Base-by-base conservation (phyloP, 208 protist species). In the Acanthamoeba lenticulata region DNA sequence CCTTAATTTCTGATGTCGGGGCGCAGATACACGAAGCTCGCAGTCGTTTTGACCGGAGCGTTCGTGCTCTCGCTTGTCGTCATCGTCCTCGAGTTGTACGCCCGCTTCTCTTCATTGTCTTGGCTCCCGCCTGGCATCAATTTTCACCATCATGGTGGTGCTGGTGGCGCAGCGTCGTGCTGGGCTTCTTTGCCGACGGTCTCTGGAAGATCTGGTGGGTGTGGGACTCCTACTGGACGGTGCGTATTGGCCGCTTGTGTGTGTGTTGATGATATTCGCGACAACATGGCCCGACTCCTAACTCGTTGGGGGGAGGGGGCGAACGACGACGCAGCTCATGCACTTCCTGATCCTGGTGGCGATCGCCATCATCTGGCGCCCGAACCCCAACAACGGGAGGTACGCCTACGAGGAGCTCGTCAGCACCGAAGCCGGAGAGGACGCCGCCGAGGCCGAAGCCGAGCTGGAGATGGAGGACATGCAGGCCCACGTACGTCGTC, bases 121-220 rank as follows among this genome's bases (percentile, higher is more conserved):
- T 42, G 13, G 13, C 72, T 47, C 36, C 27, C 5, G 29, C 9
- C 24, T 79, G 38, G 69, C 69, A 32, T 29, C n/a, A 72, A 7
- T 72, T 7, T 72, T 38, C 9, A 40, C 11, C 7, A 55, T 83
- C 72, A 7, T 36, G n/a, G 6, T 4, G 7, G 38, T 42, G 38
- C 34, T 15, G 6, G 40, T 60, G 19, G 27, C 27, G 34, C 57
- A 90, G 83, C 24, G 32, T 90, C 11, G 83, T 69, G 45, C 17
- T 90, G 32, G 83, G 83, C n/a, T 90, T 90, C 36, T 69, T 72
- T 29, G 83, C 83, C 21, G 83, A 90, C 40, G 83, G 83, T 32
- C 36, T 62, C 21, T 90, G 83, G 83, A 90, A 90, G 83, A 69
- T 90, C 32, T 90, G 83, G 83, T 90, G 83, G 83, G 57, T 90